phyloP scores from a whole-genome alignment of 2,329 filamentous ascomycete species.

The Stagonosporopsis rhizophila region DNA sequence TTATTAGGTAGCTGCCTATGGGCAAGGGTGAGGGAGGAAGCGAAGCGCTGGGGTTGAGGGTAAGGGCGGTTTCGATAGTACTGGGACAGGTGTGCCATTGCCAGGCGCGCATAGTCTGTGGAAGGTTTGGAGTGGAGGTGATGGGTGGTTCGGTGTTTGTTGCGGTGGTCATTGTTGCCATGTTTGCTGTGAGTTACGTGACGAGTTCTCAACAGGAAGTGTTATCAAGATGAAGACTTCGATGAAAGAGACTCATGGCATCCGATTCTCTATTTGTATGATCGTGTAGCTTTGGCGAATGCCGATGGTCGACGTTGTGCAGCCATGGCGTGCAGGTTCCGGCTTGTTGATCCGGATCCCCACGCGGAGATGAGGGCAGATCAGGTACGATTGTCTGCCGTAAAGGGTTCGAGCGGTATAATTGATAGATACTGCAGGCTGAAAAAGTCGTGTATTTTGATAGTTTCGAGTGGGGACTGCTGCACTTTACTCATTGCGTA shows the following conservation, averaged over 20 bases:
- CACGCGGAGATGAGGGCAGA: slow-evolving; percentile 11
- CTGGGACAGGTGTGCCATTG: slow-evolving; percentile 25
- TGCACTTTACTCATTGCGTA: no score
- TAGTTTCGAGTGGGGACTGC: no score
- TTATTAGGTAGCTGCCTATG: slow-evolving; percentile 22
- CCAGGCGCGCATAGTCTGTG: slow-evolving; percentile 35
- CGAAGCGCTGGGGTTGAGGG: slow-evolving; percentile 14
- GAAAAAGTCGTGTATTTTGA: no score
- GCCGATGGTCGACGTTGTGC: slow-evolving; percentile 4
- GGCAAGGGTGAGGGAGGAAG: slow-evolving; percentile 17
- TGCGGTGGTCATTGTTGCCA: background rate
- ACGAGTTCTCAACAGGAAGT: background rate
- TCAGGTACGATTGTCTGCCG: background rate
- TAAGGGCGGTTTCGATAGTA: slow-evolving; percentile 24
- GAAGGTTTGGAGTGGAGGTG: slow-evolving; percentile 7
- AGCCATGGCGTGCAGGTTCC: slow-evolving; percentile 1
- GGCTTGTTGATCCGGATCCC: slow-evolving; percentile 15
- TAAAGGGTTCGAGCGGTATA: no score
- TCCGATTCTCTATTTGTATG: slow-evolving; percentile 1
- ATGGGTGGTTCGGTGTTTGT: background rate
- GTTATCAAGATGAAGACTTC: background rate
- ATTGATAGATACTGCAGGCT: no score
- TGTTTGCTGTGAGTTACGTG: background rate
- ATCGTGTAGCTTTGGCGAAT: background rate
- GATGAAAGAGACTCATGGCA: no score